Evolutionary conservation across 495 filamentous ascomycete species (phyloP).

Genomic region (Penicillium riverlandense): DNA sequence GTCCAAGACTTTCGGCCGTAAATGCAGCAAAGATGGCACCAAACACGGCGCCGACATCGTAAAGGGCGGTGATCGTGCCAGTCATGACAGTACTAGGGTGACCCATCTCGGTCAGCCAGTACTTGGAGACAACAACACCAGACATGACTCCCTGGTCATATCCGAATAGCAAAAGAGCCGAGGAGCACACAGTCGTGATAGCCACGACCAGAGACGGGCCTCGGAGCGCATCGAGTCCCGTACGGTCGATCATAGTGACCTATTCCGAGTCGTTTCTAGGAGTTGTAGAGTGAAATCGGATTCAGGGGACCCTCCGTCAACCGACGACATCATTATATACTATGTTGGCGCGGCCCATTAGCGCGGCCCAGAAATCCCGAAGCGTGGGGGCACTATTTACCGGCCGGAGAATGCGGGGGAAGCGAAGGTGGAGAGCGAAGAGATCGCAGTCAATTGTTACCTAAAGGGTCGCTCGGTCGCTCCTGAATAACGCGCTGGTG

Average conservation of each 20-base stretch:
- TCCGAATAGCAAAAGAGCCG: slow-evolving; percentile 23
- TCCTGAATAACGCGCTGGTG: too few relatives aligned
- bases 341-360: too few relatives aligned
- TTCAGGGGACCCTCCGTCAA: too few relatives aligned
- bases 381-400: too few relatives aligned
- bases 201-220: slow-evolving; percentile 13
- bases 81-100: slow-evolving; percentile 11
- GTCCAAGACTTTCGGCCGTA: slow-evolving; percentile 43
- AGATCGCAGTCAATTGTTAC: too few relatives aligned
- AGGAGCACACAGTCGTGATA: slow-evolving; percentile 22
- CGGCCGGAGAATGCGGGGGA: too few relatives aligned
- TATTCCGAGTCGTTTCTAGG: background rate
- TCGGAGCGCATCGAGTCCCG: slow-evolving; percentile 7
- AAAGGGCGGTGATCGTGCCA: slow-evolving; percentile 38
- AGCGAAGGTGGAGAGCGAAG: too few relatives aligned
- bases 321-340: too few relatives aligned
- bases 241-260: slow-evolving; percentile 6
- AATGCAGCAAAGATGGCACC: slow-evolving; percentile 40
- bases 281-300: too few relatives aligned
- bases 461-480: too few relatives aligned
- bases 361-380: too few relatives aligned
- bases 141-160: slow-evolving; percentile 31
- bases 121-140: slow-evolving; percentile 11
- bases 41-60: slow-evolving; percentile 47
- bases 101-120: slow-evolving; percentile 12